Evolutionary conservation across 2,329 filamentous ascomycete species (phyloP).

Genomic region (Rhytidhysteron rufulum): DNA sequence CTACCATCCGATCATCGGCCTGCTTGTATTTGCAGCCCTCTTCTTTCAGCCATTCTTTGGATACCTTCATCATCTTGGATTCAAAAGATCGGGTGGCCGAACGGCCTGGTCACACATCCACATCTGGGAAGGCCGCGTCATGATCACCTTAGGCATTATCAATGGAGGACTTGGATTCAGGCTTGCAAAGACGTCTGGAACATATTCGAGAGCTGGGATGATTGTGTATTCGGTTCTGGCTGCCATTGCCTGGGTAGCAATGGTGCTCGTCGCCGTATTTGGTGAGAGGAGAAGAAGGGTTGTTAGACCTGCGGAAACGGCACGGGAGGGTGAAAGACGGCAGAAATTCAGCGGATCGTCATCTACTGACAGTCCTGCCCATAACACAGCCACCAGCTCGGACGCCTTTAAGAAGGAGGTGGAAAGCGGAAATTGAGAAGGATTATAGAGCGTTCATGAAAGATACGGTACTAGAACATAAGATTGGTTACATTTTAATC

Average conservation of each 20-base stretch:
- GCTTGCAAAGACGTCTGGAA: constrained; percentile 28
- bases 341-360: background rate
- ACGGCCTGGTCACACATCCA: constrained; percentile 45
- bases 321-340: background rate
- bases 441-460: too few relatives aligned
- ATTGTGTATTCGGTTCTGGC: constrained; percentile 48
- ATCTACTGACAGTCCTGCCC: background rate
- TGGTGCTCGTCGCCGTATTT: constrained; percentile 26
- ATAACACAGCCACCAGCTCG: too few relatives aligned
- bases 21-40: constrained; percentile 46
- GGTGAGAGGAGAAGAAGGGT: constrained; percentile 15
- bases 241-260: constrained; percentile 42
- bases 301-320: background rate
- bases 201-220: constrained; percentile 14
- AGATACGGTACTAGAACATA: too few relatives aligned
- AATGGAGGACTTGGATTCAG: constrained; percentile 53
- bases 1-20: constrained; percentile 50
- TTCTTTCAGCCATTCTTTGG: constrained; percentile 52
- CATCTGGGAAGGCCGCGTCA: constrained; percentile 50
- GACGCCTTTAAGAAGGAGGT: background rate
- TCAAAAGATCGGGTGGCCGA: constrained; percentile 40
- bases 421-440: too few relatives aligned
- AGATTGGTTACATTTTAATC: too few relatives aligned
- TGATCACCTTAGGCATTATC: constrained; percentile 50
- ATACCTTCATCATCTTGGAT: constrained; percentile 48